phyloP scores from a whole-genome alignment of 202 grass and related monocot genomes.

The Digitaria exilis region DNA sequence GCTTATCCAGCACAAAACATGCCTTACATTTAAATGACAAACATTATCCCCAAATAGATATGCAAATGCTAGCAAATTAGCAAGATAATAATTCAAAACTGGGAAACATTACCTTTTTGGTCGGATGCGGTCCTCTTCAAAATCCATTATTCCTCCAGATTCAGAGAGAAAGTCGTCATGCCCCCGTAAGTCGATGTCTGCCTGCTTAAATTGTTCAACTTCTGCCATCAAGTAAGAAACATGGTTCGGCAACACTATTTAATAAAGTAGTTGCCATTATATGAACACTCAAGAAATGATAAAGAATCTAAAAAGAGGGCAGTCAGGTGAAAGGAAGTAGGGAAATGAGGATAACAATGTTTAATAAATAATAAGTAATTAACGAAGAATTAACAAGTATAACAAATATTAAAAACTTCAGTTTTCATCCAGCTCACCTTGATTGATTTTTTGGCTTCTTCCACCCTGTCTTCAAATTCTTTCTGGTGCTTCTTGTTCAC shows the following conservation, averaged over 20 bases:
- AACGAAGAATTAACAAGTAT: constrained; percentile 23
- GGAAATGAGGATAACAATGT: constrained; percentile 6
- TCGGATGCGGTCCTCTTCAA: constrained; percentile 95
- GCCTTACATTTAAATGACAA: background rate
- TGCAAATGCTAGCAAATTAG: constrained; percentile 1
- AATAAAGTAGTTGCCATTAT: constrained; percentile 59
- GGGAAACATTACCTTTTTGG: constrained; percentile 69
- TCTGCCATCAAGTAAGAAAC: constrained; percentile 95
- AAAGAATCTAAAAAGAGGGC: background rate
- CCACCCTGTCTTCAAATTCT: constrained; percentile 92
- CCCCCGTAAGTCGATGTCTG: constrained; percentile 80
- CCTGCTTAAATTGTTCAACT: constrained; percentile 98
- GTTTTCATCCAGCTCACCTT: constrained; percentile 74
- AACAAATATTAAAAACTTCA: background rate
- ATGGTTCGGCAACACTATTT: constrained; percentile 75
- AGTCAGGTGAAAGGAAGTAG: background rate
- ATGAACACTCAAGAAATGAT: constrained; percentile 41
- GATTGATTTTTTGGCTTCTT: constrained; percentile 97
- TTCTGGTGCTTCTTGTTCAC: constrained; percentile 85
- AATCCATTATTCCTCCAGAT: constrained; percentile 96
- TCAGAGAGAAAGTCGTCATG: constrained; percentile 85
- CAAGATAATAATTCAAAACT: constrained; percentile 4
- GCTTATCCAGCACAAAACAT: background rate
- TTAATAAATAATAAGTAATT: too few species aligned
- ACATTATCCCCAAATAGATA: background rate